These are phyloP conservation scores for Dysphania ambrosioides DNA, from an alignment of 148 eudicot genomes.

Conservation along the genomic window DNA sequence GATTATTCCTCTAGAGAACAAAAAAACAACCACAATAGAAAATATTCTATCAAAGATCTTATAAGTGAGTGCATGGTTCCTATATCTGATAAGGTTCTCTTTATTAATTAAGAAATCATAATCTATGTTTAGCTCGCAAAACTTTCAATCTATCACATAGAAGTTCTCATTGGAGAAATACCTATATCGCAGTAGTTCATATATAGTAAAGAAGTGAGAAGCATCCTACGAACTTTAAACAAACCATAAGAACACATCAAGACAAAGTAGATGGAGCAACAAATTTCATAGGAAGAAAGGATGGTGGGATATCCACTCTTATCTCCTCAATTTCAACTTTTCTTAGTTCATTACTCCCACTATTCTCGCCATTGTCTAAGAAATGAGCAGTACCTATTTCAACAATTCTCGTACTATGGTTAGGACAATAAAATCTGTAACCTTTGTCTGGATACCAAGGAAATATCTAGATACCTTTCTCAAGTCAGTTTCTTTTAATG, in stretches of 20 bases:
- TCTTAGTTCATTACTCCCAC: no score
- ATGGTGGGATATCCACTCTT: no score
- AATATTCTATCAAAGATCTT: slow-evolving; percentile 90
- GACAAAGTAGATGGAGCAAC: no score
- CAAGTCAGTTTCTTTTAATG: no score
- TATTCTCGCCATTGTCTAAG: no score
- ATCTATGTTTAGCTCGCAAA: slow-evolving; percentile 94
- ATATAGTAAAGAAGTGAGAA: slow-evolving; percentile 4
- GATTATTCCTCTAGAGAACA: not conserved
- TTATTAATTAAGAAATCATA: slow-evolving; percentile 92
- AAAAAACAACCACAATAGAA: slow-evolving; percentile 32
- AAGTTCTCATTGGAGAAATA: slow-evolving; percentile 97
- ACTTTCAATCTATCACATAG: slow-evolving; percentile 93
- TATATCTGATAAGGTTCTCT: slow-evolving; percentile 92
- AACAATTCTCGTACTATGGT: no score
- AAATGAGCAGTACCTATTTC: no score
- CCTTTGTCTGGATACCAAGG: no score
- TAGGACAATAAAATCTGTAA: no score
- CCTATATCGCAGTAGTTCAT: slow-evolving; percentile 37
- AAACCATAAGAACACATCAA: not conserved
- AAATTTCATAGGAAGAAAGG: no score
- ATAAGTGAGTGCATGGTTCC: slow-evolving; percentile 95
- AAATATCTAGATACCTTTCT: no score
- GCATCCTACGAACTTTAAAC: not conserved
- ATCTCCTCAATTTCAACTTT: no score